phyloP scores from a whole-genome alignment of 164 flowering plant genomes.

The Piper betle region DNA sequence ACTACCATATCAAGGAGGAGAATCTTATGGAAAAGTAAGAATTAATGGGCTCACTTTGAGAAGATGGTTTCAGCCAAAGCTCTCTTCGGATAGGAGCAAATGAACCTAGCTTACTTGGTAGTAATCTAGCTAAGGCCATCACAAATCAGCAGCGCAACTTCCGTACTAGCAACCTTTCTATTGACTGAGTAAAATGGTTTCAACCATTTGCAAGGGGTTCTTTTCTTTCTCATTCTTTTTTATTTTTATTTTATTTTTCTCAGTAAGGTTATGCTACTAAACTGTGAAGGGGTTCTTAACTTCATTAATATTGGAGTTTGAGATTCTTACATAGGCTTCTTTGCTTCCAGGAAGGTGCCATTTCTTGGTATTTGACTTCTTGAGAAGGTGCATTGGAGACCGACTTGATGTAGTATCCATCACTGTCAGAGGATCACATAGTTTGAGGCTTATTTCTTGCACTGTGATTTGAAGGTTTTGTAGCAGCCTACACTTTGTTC shows the following conservation, averaged over 20 bases:
- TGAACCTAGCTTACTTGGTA: constrained; percentile 27
- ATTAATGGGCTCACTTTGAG: constrained; percentile 50
- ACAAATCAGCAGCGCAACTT: constrained; percentile 58
- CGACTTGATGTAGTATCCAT: background rate
- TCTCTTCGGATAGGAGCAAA: constrained; percentile 30
- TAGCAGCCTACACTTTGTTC: no score
- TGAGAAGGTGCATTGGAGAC: background rate
- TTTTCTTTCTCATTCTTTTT: no score
- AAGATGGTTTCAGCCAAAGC: constrained; percentile 73
- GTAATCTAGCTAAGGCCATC: constrained; percentile 49
- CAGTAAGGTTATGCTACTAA: background rate
- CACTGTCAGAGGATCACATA: background rate
- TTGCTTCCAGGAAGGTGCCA: background rate
- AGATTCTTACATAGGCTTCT: background rate
- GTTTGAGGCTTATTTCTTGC: background rate
- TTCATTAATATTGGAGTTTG: background rate
- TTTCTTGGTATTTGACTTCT: background rate
- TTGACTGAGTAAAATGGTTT: constrained; percentile 19
- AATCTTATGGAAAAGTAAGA: constrained; percentile 73
- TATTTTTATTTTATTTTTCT: no score
- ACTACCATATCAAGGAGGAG: constrained; percentile 60
- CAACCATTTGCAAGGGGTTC: no score
- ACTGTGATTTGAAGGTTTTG: background rate
- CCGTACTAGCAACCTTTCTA: constrained; percentile 49
- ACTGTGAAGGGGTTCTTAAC: background rate